phyloP scores from a whole-genome alignment of 2,329 filamentous ascomycete genomes.

The Fusarium camptoceras region DNA sequence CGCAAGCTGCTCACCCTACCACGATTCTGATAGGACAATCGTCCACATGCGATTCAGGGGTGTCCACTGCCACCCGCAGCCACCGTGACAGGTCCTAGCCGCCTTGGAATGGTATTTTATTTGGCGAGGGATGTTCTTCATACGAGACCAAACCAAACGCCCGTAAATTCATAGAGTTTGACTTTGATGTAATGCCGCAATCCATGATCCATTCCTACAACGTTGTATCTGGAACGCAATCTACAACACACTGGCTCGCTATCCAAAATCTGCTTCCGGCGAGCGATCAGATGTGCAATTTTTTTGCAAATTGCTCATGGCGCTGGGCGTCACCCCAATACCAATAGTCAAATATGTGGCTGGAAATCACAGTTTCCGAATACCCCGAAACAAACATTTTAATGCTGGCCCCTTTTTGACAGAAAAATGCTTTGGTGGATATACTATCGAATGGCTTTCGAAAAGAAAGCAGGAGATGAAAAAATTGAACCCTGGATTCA shows the following conservation, averaged over 20 bases:
- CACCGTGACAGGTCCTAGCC: constrained; percentile 20
- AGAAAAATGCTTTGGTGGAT: not conserved
- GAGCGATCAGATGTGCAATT: constrained; percentile 7
- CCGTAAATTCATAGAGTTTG: constrained; percentile 21
- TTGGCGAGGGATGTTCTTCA: constrained; percentile 16
- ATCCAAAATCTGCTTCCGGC: constrained; percentile 11
- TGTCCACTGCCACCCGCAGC: constrained; percentile 16
- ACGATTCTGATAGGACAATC: constrained; percentile 30
- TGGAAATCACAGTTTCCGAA: constrained; percentile 6
- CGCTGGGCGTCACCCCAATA: constrained; percentile 24
- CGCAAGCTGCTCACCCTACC: constrained; percentile 25
- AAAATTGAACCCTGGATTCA: constrained; percentile 26
- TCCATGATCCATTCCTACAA: not conserved
- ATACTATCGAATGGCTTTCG: not conserved
- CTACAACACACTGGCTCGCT: constrained; percentile 12
- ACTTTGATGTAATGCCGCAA: constrained; percentile 14
- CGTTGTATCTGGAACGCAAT: constrained; percentile 31
- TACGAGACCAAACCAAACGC: constrained; percentile 9
- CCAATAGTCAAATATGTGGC: constrained; percentile 30
- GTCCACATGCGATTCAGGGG: constrained; percentile 32
- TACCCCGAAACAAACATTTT: constrained; percentile 19
- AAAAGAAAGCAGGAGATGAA: not conserved
- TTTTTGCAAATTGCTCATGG: constrained; percentile 14
- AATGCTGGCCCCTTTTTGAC: constrained; percentile 1
- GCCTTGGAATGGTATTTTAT: constrained; percentile 12